Percentiles rank a stretch among this genome's conserved stretches.
These are phyloP conservation scores for Fabrea salina DNA, from an alignment of 169 alveolate genomes.

Conservation along the genomic window DNA sequence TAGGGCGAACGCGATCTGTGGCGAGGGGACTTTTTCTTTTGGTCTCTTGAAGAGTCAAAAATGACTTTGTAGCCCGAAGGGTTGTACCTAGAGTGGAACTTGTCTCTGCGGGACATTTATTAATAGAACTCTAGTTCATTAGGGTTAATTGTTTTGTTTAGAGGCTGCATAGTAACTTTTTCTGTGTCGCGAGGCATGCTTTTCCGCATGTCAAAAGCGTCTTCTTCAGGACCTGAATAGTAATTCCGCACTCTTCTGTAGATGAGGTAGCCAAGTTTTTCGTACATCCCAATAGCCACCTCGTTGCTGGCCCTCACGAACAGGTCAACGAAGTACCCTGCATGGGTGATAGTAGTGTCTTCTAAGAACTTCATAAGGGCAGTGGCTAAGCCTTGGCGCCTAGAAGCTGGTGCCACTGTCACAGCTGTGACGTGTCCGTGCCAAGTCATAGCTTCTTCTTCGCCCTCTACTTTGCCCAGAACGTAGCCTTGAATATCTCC, in stretches of 20 bases:
- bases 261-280: slow-evolving; percentile 85
- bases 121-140: slow-evolving; percentile 23
- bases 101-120: too few relatives aligned
- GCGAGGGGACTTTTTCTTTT: too few relatives aligned
- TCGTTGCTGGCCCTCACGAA: slow-evolving; percentile 91
- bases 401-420: slow-evolving; percentile 91
- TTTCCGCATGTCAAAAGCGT: slow-evolving; percentile 88
- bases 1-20: too few relatives aligned
- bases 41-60: too few relatives aligned
- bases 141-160: not conserved
- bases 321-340: slow-evolving; percentile 91
- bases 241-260: slow-evolving; percentile 84
- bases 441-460: slow-evolving; percentile 85
- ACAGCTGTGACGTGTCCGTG: slow-evolving; percentile 97
- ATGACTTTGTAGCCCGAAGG: too few relatives aligned
- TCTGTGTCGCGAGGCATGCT: slow-evolving; percentile 23
- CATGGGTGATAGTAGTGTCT: slow-evolving; percentile 79
- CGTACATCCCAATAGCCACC: slow-evolving; percentile 89
- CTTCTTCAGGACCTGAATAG: slow-evolving; percentile 86
- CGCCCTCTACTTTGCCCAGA: slow-evolving; percentile 92
- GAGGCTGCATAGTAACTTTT: not conserved
- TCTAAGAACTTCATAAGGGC: slow-evolving; percentile 89
- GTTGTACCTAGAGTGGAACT: too few relatives aligned
- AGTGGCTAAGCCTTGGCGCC: slow-evolving; percentile 92
- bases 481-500: slow-evolving; percentile 90